Evolutionary conservation across 176 grass and related monocot species (phyloP).

Genomic region (Chrysopogon serrulatus): DNA sequence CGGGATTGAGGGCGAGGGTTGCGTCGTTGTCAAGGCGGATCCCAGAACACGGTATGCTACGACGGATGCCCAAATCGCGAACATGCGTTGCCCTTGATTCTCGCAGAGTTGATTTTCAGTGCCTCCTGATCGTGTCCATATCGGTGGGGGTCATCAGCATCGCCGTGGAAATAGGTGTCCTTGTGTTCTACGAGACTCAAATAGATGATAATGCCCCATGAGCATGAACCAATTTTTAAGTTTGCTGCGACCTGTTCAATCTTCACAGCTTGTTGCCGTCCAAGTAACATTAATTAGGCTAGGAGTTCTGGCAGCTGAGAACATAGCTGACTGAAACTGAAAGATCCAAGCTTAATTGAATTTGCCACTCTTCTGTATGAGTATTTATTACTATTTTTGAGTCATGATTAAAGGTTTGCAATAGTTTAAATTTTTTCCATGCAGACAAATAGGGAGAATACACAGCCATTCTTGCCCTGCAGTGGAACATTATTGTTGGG

Average conservation of each 20-base stretch:
- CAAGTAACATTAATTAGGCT: background rate
- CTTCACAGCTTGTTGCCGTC: background rate
- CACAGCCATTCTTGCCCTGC: constrained; percentile 90
- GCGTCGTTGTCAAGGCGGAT: too few relatives aligned
- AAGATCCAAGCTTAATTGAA: background rate
- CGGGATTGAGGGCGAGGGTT: too few relatives aligned
- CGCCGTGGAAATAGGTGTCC: constrained; percentile 80
- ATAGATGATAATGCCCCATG: constrained; percentile 89
- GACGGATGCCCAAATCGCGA: too few relatives aligned
- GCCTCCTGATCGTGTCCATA: constrained; percentile 68
- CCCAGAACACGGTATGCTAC: constrained; percentile 89
- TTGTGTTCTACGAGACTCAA: constrained; percentile 89
- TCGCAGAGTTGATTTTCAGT: background rate
- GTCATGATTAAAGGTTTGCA: background rate
- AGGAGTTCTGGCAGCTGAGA: background rate
- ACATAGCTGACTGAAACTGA: background rate
- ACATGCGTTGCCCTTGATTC: background rate
- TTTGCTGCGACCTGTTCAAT: too few relatives aligned
- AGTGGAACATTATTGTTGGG: constrained; percentile 36
- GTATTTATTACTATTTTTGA: background rate
- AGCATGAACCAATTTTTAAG: background rate
- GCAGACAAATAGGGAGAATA: constrained; percentile 95
- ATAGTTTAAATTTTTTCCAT: background rate
- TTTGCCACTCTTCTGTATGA: background rate
- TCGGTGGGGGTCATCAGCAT: constrained; percentile 83